Base-by-base conservation (phyloP, 345 rosid genomes). In the Eucalyptus coolabah region DNA sequence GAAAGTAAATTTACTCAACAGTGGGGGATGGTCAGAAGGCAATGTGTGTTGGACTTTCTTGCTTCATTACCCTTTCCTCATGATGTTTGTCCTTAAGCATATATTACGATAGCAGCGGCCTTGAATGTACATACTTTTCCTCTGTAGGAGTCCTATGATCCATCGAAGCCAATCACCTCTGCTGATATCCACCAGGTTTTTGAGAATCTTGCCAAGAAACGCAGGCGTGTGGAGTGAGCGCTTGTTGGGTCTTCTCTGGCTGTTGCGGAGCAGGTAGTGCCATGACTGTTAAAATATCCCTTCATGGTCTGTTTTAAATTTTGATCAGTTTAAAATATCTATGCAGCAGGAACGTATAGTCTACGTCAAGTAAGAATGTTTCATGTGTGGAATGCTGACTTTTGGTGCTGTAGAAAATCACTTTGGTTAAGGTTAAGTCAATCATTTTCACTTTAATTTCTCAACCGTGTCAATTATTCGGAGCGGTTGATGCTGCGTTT, bases 181-280 rank as follows among this genome's bases (percentile, higher is more conserved):
- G 96, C 90, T 69, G 99, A 96, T 93, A 94, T 98, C 49, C 95
- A 93, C 82, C 97, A 96, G 91, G 96, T 98, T 89, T 98, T 98
- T 53, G 95, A 98, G 88, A 97, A 97, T 92, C 99, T 98, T 89
- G 95, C 96, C 54, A 97, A 96, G 94, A 97, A 97, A 93, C 97
- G 99, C 42, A 91, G 88, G 85, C 98, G 95, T 21, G 87, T 88
- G 89, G 89, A 96, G 93, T 86, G 85, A 63, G 81, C 6, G 18
- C 87, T 9, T 67, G 56, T 44, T 19, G 87, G 65, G 30, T 47
- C 50, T 81, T 81, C 86, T 30, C 44, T 42, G 59, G 86, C 65
- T 32, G 37, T 69, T 54, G 72, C 56, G 30, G 59, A 77, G 30
- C 47, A 77, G 85, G 85, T 77, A 77, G 85, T 77, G 60, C 60